Conservation (phyloP, 257 asterid genomes). For the Oldenlandia corymbosa region DNA sequence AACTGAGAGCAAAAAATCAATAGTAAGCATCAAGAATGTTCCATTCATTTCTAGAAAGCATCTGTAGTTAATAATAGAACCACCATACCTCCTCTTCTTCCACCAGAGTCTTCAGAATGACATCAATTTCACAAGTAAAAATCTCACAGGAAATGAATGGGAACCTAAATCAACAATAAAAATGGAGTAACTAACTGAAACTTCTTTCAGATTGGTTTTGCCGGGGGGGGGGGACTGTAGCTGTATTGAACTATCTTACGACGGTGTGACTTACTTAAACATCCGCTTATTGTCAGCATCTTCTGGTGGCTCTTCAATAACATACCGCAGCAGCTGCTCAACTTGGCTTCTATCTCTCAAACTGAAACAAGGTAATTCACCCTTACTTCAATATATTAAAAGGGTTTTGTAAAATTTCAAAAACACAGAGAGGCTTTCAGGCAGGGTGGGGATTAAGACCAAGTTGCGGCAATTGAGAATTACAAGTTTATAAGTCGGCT, state of each 20-base stretch:
- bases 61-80: constrained; percentile 8
- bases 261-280: constrained; percentile 62
- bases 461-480: constrained; percentile 7
- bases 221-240: too few species aligned
- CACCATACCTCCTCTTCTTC: constrained; percentile 81
- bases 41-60: constrained; percentile 14
- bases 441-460: too few species aligned
- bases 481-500: constrained; percentile 98
- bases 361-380: constrained; percentile 39
- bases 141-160: constrained; percentile 97
- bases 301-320: constrained; percentile 78
- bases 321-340: constrained; percentile 73
- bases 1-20: constrained; percentile 55
- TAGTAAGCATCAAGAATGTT: constrained; percentile 12
- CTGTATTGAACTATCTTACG: too few species aligned
- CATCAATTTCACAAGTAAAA: constrained; percentile 95
- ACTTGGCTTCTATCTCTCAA: constrained; percentile 91
- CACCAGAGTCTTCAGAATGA: constrained; percentile 88
- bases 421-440: background rate
- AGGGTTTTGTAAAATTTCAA: constrained; percentile 1
- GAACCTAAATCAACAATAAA: constrained; percentile 46
- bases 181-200: background rate
- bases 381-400: constrained; percentile 4
- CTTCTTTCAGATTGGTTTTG: too few species aligned
- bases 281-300: constrained; percentile 81